Conservation (phyloP, 139 green algal species). For the Picochlorum sp. region DNA sequence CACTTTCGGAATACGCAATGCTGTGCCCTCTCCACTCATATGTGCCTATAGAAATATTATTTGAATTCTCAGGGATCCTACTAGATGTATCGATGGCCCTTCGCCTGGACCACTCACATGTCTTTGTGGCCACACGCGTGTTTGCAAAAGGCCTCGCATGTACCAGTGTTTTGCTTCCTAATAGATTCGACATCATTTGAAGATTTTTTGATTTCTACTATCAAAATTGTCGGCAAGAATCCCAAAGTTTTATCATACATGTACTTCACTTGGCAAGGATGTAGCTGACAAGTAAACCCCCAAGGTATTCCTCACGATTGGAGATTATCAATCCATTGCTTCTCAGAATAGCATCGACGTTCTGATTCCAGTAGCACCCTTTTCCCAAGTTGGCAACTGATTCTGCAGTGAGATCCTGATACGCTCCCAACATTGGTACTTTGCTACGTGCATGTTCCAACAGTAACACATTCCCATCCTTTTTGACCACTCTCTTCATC, state of each 20-base stretch:
- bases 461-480: conserved; percentile 45
- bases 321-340: conserved; percentile 19
- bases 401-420: conserved; percentile 27
- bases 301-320: conserved; percentile 20
- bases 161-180: no score
- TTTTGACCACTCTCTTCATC: conserved; percentile 33
- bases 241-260: no score
- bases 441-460: conserved; percentile 49
- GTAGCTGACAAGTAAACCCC: conserved; percentile 26
- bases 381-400: conserved; percentile 16
- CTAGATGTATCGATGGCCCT: no score
- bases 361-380: conserved; percentile 50
- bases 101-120: no score
- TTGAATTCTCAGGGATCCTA: not conserved
- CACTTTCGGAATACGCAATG: conserved; percentile 2
- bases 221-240: no score
- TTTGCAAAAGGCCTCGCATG: no score
- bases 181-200: no score
- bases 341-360: conserved; percentile 29
- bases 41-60: not conserved
- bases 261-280: not conserved
- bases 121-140: no score
- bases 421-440: conserved; percentile 8
- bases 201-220: no score
- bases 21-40: conserved; percentile 14